Percentiles rank a stretch among this genome's conserved stretches.
phyloP scores from a whole-genome alignment of 78 protist species.

The Thecamonas trahens region DNA sequence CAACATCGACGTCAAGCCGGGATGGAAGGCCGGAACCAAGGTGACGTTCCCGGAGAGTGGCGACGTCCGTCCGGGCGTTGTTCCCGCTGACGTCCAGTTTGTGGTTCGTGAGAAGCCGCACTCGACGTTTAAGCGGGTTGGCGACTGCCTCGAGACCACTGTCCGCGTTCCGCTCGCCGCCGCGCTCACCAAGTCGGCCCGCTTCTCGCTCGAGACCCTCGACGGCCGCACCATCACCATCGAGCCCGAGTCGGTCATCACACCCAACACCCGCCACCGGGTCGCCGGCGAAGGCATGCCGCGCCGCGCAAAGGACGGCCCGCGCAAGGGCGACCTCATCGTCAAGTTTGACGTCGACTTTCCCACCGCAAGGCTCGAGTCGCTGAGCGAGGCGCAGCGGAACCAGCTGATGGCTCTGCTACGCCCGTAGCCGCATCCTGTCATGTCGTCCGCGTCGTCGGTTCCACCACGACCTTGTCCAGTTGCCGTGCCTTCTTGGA shows the following conservation, averaged over 20 bases:
- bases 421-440: too few species aligned
- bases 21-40: conserved; percentile 71
- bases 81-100: conserved; percentile 59
- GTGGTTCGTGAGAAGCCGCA: conserved; percentile 60
- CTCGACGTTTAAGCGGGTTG: conserved; percentile 40
- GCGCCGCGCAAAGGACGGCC: not conserved
- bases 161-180: conserved; percentile 8
- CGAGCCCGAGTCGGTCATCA: not conserved
- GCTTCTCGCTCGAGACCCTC: not conserved
- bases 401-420: too few species aligned
- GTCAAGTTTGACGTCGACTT: conserved; percentile 16
- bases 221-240: conserved; percentile 4
- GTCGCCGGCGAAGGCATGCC: conserved; percentile 50
- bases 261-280: not conserved
- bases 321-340: conserved; percentile 29
- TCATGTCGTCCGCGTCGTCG: too few species aligned
- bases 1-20: conserved; percentile 38
- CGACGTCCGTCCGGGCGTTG: conserved; percentile 25
- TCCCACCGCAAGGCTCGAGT: too few species aligned
- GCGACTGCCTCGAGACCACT: conserved; percentile 21
- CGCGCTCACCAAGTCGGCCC: conserved; percentile 25
- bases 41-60: conserved; percentile 56
- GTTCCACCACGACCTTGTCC: too few species aligned
- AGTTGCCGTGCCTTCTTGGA: too few species aligned
- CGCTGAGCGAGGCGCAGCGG: too few species aligned